Evolutionary conservation across 208 protist genomes (phyloP), one percentile per base, ranked within the genome.

Genomic region (Herpetomonas muscarum): DNA sequence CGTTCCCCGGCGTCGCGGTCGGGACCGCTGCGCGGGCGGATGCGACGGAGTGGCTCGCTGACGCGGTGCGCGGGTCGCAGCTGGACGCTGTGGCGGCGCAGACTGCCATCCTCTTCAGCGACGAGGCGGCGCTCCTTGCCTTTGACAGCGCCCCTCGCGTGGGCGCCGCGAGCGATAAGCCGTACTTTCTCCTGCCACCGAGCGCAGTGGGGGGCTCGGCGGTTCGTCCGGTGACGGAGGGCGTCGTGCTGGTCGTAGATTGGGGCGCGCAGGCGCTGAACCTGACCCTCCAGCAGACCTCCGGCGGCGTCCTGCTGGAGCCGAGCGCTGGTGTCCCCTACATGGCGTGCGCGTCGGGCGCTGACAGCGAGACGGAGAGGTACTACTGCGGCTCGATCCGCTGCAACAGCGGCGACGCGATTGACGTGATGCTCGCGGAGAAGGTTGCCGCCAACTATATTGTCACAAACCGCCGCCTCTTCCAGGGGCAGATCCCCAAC

Each of bases 201-300:
- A 58, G 54, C 47, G 66, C 66, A 21, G 46, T 24, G 1, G 50
- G 61, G 24, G 54, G 55, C 22, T 49, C 47, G 9, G 24, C 53
- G 13, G 41, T 63, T 30, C 66, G 58, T 13, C 39, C 69, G 10
- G 60, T 70, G 45, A 37, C 56, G 3, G 58, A 48, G 48, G 72
- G 56, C 22, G 78, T 76, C 49, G 71, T 94, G 53, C 66, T 94
- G 9, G 81, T 94, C 1, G 76, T 90, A 32, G 81, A 91, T 72
- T 94, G 87, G 87, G 87, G 87, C 13, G 78, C 72, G 9, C 81
- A 88, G 50, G 70, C 61, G n/a, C 70, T 94, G 5, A 77, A 64
- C 24, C 39, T 94, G 1, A 76, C 70, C 4, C 36, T 79, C 36
- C 67, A 87, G 45, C 69, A 62, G 45, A 64, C 64, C 1, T 64